Conservation (phyloP, 768 basidiomycete genomes). For the Sporobolomyces phaffii region DNA sequence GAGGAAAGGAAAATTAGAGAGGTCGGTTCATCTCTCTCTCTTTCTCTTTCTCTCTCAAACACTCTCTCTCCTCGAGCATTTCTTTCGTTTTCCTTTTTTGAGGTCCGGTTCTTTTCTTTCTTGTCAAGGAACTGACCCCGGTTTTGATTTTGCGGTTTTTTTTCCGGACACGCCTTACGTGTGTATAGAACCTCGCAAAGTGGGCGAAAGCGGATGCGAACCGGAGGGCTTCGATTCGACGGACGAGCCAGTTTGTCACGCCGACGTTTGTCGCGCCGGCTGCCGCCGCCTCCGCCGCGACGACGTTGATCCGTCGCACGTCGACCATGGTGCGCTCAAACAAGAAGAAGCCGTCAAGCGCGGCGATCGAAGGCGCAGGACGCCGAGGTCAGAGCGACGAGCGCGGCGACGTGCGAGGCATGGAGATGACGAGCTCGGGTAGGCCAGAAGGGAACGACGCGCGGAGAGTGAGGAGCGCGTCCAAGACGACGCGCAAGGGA, state of each 20-base stretch:
- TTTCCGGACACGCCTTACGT: too few relatives aligned
- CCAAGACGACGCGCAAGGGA: neutral
- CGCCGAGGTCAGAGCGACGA: neutral
- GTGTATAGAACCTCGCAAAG: constrained; percentile 8
- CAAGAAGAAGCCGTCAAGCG: neutral
- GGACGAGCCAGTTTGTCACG: neutral
- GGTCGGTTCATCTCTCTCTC: neutral
- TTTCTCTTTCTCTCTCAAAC: neutral
- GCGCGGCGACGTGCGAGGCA: neutral
- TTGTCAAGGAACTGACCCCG: neutral
- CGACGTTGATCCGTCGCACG: neutral
- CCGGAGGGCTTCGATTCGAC: neutral
- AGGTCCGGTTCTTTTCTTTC: too few relatives aligned
- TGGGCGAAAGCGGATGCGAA: constrained; percentile 3
- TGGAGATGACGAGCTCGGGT: constrained; percentile 2
- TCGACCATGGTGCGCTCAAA: neutral
- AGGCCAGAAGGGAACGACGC: too few relatives aligned
- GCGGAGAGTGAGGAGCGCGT: too few relatives aligned
- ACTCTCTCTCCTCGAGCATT: too few relatives aligned
- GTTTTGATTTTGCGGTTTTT: too few relatives aligned
- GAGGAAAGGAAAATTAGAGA: neutral
- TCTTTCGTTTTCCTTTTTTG: too few relatives aligned
- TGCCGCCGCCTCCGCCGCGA: neutral
- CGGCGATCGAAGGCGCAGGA: neutral
- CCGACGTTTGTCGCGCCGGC: neutral